phyloP scores from a whole-genome alignment of 352 stramenopile species.

The Phytophthora constricta region DNA sequence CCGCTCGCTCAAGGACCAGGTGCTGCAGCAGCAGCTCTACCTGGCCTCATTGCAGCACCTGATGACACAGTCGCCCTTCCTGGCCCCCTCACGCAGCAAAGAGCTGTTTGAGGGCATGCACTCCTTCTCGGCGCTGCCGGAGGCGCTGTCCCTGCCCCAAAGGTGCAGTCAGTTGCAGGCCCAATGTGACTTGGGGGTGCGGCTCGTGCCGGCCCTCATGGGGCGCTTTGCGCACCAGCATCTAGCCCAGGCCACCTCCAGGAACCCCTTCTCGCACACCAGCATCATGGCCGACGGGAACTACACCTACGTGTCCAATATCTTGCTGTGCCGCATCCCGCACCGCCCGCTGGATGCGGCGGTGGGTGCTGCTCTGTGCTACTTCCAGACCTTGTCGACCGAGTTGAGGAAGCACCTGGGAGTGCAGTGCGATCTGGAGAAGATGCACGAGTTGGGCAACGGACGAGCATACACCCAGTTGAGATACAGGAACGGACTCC shows the following conservation, averaged over 20 bases:
- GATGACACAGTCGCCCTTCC: slow-evolving; percentile 58
- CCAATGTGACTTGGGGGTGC: slow-evolving; percentile 46
- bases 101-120: slow-evolving; percentile 68
- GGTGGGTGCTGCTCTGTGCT: slow-evolving; percentile 38
- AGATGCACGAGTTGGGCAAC: slow-evolving; percentile 42
- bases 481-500: slow-evolving; percentile 47
- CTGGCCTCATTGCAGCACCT: slow-evolving; percentile 64
- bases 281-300: slow-evolving; percentile 61
- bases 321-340: slow-evolving; percentile 55
- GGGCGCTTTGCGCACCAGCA: slow-evolving; percentile 45
- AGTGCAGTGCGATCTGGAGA: slow-evolving; percentile 33
- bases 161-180: slow-evolving; percentile 42
- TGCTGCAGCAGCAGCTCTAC: slow-evolving; percentile 70
- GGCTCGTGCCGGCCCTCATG: slow-evolving; percentile 43
- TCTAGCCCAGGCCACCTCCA: slow-evolving; percentile 32
- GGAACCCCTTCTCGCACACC: slow-evolving; percentile 60
- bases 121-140: slow-evolving; percentile 33
- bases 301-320: slow-evolving; percentile 59
- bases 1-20: slow-evolving; percentile 57
- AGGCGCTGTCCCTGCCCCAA: slow-evolving; percentile 16
- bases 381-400: slow-evolving; percentile 45
- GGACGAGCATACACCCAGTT: slow-evolving; percentile 48
- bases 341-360: slow-evolving; percentile 43
- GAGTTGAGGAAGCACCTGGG: slow-evolving; percentile 46
- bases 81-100: slow-evolving; percentile 48